Evolutionary conservation across 768 basidiomycete species (phyloP).

Genomic region (Psilocybe tampanensis): DNA sequence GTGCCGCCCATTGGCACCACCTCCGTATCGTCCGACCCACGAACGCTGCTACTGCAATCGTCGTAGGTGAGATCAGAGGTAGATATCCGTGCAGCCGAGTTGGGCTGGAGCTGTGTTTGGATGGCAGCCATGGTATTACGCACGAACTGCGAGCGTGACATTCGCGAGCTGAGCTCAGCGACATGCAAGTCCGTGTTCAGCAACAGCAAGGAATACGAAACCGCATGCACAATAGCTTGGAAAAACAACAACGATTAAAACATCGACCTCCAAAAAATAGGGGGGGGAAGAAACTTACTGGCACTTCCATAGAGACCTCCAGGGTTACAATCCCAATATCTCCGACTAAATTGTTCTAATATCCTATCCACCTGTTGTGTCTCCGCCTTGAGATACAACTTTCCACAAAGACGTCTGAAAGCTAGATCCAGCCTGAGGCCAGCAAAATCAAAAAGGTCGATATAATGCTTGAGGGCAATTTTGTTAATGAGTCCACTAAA

Average conservation of each 20-base stretch:
- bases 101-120: conserved; percentile 72
- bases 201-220: conserved; percentile 88
- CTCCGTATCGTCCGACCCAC: conserved; percentile 61
- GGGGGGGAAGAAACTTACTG: conserved; percentile 50
- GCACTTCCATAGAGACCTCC: conserved; percentile 78
- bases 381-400: conserved; percentile 92
- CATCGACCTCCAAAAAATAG: not conserved
- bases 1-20: conserved; percentile 30
- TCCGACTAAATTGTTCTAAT: conserved; percentile 85
- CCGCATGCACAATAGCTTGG: conserved; percentile 93
- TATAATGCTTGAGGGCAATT: conserved; percentile 74
- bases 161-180: conserved; percentile 83
- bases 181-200: conserved; percentile 98
- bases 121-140: conserved; percentile 89
- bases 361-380: conserved; percentile 99
- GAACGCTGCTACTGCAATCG: conserved; percentile 62
- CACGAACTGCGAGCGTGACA: conserved; percentile 93
- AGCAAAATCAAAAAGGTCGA: conserved; percentile 88
- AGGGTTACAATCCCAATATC: conserved; percentile 93
- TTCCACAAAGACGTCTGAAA: conserved; percentile 90
- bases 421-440: conserved; percentile 83
- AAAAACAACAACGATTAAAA: conserved; percentile 6
- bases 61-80: conserved; percentile 67
- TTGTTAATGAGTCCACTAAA: conserved; percentile 76
- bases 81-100: conserved; percentile 48